phyloP scores from a whole-genome alignment of 371 early-diverging fungal species.

The Gilbertella persicaria region DNA sequence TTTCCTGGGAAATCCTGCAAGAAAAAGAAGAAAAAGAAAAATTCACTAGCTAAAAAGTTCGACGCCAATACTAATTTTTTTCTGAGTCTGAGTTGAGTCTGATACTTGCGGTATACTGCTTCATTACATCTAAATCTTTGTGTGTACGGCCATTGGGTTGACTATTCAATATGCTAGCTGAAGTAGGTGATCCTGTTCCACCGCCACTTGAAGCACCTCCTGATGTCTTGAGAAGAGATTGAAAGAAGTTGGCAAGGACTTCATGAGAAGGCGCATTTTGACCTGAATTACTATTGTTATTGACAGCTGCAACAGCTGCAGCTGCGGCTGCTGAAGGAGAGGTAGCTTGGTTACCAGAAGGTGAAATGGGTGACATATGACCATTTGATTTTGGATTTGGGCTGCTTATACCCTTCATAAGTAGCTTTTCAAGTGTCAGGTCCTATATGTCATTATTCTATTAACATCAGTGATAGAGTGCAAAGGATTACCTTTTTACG shows the following conservation, averaged over 20 bases:
- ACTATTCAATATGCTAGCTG: conserved; percentile 7
- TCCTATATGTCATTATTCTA: conserved; percentile 8
- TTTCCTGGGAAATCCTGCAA: too few relatives aligned
- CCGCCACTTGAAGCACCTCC: conserved; percentile 7
- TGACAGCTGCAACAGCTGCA: conserved; percentile 14
- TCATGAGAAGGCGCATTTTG: conserved; percentile 59
- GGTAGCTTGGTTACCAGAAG: conserved; percentile 10
- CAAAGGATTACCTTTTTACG: conserved; percentile 11
- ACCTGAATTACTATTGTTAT: conserved; percentile 13
- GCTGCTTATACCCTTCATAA: conserved; percentile 9
- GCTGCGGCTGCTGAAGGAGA: conserved; percentile 17
- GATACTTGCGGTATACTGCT: conserved; percentile 30
- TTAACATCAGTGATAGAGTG: not conserved
- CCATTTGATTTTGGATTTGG: conserved; percentile 5
- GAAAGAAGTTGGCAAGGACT: conserved; percentile 87
- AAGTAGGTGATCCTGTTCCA: conserved; percentile 30
- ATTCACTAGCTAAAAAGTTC: too few relatives aligned
- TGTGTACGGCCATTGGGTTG: conserved; percentile 29
- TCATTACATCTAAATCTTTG: conserved; percentile 48
- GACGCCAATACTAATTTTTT: too few relatives aligned
- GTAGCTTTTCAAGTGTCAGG: conserved; percentile 5
- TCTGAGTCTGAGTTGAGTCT: too few relatives aligned
- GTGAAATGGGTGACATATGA: conserved; percentile 3
- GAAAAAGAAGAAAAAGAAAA: too few relatives aligned
- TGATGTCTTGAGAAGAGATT: conserved; percentile 72